Evolutionary conservation across 2,329 filamentous ascomycete genomes (phyloP).

Genomic region (Fusarium sp.): DNA sequence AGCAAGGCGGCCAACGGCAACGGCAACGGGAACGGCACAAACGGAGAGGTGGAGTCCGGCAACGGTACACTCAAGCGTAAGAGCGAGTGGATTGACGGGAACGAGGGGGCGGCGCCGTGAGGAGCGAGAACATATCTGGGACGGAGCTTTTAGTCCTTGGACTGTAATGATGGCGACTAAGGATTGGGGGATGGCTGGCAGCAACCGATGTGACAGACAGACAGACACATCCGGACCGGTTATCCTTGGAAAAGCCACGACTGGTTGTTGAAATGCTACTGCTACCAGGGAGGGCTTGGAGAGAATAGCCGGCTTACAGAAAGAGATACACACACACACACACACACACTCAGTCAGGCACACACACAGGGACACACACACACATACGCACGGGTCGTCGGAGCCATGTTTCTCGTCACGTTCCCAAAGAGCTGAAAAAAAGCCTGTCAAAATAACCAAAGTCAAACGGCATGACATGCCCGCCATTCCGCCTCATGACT

Average conservation of each 20-base stretch:
- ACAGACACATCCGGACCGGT: background rate
- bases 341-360: background rate
- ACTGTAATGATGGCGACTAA: constrained; percentile 12
- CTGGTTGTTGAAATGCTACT: constrained; percentile 4
- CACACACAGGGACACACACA: background rate
- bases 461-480: constrained; percentile 1
- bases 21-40: constrained; percentile 18
- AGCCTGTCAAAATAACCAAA: background rate
- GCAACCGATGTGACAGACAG: constrained; percentile 1
- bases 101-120: constrained; percentile 19
- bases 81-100: constrained; percentile 51
- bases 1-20: constrained; percentile 20
- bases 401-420: constrained; percentile 3
- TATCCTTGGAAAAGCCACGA: constrained; percentile 14
- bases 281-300: background rate
- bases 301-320: constrained; percentile 11
- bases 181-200: background rate
- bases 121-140: constrained; percentile 5
- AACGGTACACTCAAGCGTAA: constrained; percentile 50
- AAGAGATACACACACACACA: background rate
- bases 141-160: constrained; percentile 19
- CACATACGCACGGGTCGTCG: background rate
- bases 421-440: background rate
- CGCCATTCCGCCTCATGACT: constrained; percentile 1
- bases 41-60: constrained; percentile 25